Percentiles rank a stretch among this genome's conserved stretches.
phyloP scores from a whole-genome alignment of 805 yeast species.

The Nakazawaea ishiwadae region DNA sequence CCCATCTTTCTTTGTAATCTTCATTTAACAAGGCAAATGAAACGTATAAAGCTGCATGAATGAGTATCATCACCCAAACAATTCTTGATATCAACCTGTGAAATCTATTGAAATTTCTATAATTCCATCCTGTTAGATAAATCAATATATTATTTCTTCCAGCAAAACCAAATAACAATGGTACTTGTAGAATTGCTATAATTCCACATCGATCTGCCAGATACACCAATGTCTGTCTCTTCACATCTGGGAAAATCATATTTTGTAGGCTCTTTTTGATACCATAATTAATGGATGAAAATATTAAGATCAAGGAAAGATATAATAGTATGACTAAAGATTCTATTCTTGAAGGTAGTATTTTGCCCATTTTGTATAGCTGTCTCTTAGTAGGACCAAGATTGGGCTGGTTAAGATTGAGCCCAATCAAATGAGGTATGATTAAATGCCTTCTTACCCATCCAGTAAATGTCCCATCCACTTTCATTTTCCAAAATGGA shows the following conservation, averaged over 20 bases:
- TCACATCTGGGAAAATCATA: constrained; percentile 25
- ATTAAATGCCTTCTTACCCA: constrained; percentile 29
- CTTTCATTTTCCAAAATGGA: constrained; percentile 23
- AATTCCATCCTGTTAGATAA: constrained; percentile 28
- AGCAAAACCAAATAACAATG: constrained; percentile 29
- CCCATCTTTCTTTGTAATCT: constrained; percentile 32
- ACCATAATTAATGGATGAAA: constrained; percentile 25
- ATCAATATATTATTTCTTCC: constrained; percentile 29
- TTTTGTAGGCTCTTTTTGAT: constrained; percentile 23
- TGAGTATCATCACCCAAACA: constrained; percentile 29
- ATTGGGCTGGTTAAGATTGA: constrained; percentile 8
- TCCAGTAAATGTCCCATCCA: constrained; percentile 19
- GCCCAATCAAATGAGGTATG: constrained; percentile 24
- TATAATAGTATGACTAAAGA: constrained; percentile 24
- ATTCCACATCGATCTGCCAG: constrained; percentile 45
- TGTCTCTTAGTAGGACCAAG: too few relatives aligned
- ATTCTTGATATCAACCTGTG: constrained; percentile 38
- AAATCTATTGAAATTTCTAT: constrained; percentile 29
- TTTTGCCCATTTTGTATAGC: constrained; percentile 14
- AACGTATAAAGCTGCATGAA: constrained; percentile 37
- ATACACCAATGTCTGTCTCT: constrained; percentile 24
- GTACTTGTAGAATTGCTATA: constrained; percentile 33
- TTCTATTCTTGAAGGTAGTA: constrained; percentile 30
- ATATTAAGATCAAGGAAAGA: constrained; percentile 20
- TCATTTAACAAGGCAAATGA: constrained; percentile 29